Evolutionary conservation across 768 basidiomycete genomes (phyloP).

Genomic region (Podaxis sp.): DNA sequence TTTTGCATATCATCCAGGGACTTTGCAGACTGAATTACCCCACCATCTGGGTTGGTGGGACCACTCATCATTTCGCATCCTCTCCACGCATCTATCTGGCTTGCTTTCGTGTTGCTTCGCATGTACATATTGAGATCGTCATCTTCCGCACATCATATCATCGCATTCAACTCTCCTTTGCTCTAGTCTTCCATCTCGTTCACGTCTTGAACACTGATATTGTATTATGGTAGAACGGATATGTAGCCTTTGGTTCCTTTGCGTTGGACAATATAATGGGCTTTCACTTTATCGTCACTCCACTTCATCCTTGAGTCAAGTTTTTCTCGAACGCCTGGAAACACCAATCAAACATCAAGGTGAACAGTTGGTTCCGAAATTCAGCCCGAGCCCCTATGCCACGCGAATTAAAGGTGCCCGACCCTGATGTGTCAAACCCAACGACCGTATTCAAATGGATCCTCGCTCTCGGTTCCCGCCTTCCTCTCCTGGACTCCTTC

Average conservation of each 20-base stretch:
- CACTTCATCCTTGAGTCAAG: no score
- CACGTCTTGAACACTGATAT: conserved; percentile 3
- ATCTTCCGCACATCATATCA: background rate
- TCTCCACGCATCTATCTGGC: background rate
- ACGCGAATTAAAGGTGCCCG: conserved; percentile 14
- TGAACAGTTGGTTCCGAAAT: background rate
- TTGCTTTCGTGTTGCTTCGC: conserved; percentile 5
- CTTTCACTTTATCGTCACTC: background rate
- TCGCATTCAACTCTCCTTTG: conserved; percentile 2
- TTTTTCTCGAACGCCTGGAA: no score
- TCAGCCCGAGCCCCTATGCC: background rate
- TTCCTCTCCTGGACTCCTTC: background rate
- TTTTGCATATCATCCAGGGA: conserved; percentile 7
- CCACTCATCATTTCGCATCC: background rate
- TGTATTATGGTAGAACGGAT: conserved; percentile 8
- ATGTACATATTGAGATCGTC: conserved; percentile 5
- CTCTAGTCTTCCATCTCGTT: background rate
- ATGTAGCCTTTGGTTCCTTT: conserved; percentile 4
- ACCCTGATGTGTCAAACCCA: background rate
- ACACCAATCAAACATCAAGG: background rate
- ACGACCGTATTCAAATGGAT: background rate
- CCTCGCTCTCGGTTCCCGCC: background rate
- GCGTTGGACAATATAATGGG: background rate
- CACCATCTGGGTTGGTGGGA: conserved; percentile 6
- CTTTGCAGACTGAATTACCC: conserved; percentile 8